These are phyloP conservation scores for Metrosideros polymorpha DNA, from an alignment of 441 rosid species.

Conservation along the genomic window DNA sequence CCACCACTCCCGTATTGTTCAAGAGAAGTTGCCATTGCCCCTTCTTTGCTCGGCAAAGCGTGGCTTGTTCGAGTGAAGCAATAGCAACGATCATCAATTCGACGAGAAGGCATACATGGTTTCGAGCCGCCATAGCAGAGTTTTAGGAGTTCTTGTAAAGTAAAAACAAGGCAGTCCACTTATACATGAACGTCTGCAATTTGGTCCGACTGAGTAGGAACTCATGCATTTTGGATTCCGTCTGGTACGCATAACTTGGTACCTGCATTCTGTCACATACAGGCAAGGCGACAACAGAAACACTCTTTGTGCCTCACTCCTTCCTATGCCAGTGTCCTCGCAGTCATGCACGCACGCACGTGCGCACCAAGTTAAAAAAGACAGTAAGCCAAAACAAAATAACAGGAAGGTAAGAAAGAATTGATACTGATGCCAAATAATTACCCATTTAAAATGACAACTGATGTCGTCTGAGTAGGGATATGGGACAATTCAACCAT, in stretches of 20 bases:
- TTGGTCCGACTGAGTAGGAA: not conserved
- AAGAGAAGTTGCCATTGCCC: slow-evolving; percentile 24
- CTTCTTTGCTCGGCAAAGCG: not conserved
- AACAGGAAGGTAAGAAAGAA: not conserved
- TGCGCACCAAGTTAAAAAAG: not conserved
- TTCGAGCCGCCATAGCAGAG: slow-evolving; percentile 1
- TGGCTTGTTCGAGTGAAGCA: not conserved
- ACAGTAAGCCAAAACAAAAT: not conserved
- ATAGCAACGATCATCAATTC: not conserved
- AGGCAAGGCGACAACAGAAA: not conserved
- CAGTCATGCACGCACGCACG: not conserved
- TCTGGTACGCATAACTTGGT: not conserved
- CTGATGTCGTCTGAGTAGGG: not conserved
- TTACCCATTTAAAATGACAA: not conserved
- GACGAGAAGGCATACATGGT: not conserved
- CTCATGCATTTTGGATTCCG: not conserved
- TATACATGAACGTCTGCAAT: not conserved
- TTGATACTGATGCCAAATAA: not conserved
- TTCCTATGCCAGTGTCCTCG: not conserved
- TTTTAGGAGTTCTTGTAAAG: not conserved
- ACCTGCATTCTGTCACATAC: not conserved
- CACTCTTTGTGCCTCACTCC: not conserved
- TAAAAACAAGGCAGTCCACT: not conserved
- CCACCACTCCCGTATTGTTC: slow-evolving; percentile 17
- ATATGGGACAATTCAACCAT: not conserved